phyloP scores from a whole-genome alignment of 805 yeast genomes.

The Cyberlindnera euphorbiae region DNA sequence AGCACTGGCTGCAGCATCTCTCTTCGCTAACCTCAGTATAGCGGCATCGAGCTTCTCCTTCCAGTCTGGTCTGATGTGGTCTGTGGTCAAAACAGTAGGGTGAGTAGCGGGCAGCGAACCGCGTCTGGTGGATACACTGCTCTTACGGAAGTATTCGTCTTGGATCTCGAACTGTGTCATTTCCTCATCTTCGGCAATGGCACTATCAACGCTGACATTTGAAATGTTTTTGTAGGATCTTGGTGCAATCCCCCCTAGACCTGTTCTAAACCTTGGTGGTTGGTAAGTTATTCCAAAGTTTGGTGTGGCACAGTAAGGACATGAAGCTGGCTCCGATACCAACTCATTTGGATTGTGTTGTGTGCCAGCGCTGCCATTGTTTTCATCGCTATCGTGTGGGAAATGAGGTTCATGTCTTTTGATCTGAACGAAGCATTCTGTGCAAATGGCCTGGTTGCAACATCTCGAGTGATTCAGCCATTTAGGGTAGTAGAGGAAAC shows the following conservation, averaged over 20 bases:
- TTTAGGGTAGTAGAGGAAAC: conserved; percentile 81
- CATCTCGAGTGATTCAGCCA: conserved; percentile 78
- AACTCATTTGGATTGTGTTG: conserved; percentile 51
- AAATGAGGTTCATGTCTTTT: conserved; percentile 90
- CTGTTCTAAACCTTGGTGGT: conserved; percentile 57
- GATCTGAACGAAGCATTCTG: conserved; percentile 96
- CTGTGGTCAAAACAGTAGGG: conserved; percentile 72
- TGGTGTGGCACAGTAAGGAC: conserved; percentile 90
- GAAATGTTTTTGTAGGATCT: conserved; percentile 28
- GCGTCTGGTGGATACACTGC: conserved; percentile 29
- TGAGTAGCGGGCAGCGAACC: conserved; percentile 63
- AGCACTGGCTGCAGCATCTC: conserved; percentile 92
- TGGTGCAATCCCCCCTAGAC: conserved; percentile 54
- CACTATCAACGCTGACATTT: conserved; percentile 8
- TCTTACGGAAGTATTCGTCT: conserved; percentile 15
- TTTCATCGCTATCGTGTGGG: conserved; percentile 75
- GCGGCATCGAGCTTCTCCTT: conserved; percentile 68
- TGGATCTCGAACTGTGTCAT: conserved; percentile 13
- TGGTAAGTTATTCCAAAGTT: conserved; percentile 80
- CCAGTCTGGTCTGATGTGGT: conserved; percentile 91
- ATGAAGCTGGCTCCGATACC: conserved; percentile 80
- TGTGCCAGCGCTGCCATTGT: conserved; percentile 25
- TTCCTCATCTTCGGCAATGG: conserved; percentile 16
- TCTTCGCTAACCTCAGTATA: conserved; percentile 69
- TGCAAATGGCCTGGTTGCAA: conserved; percentile 89